Conservation (phyloP, 2,329 filamentous ascomycete genomes). For the Capronia epimyces region DNA sequence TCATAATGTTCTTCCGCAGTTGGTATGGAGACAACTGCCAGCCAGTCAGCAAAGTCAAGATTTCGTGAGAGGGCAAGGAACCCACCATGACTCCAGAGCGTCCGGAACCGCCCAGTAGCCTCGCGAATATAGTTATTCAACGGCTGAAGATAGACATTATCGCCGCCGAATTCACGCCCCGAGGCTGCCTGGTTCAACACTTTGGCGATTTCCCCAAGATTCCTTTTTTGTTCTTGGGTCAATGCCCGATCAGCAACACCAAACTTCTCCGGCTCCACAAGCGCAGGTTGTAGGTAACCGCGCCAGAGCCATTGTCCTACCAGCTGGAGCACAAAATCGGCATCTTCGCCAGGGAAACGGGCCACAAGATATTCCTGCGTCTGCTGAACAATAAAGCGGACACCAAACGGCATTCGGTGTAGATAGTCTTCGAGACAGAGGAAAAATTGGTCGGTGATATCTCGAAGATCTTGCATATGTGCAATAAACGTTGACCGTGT, state of each 20-base stretch:
- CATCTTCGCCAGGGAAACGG: slow-evolving; percentile 74
- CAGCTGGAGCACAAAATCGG: slow-evolving; percentile 70
- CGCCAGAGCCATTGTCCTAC: slow-evolving; percentile 92
- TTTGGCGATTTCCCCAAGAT: slow-evolving; percentile 83
- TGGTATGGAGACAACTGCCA: slow-evolving; percentile 68
- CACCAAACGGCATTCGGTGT: slow-evolving; percentile 84
- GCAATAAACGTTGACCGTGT: slow-evolving; percentile 90
- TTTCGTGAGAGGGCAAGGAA: slow-evolving; percentile 15
- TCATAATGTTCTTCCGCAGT: slow-evolving; percentile 90
- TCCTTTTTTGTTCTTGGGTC: slow-evolving; percentile 86
- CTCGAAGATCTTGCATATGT: slow-evolving; percentile 85
- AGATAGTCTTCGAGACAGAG: slow-evolving; percentile 72
- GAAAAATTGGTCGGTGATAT: slow-evolving; percentile 91
- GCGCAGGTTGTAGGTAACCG: slow-evolving; percentile 82
- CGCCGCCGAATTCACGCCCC: slow-evolving; percentile 85
- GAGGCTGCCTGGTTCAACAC: slow-evolving; percentile 82
- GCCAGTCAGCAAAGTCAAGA: slow-evolving; percentile 33
- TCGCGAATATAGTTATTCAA: slow-evolving; percentile 87
- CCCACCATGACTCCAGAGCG: slow-evolving; percentile 64
- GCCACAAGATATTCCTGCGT: slow-evolving; percentile 72
- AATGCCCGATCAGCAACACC: slow-evolving; percentile 86
- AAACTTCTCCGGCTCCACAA: slow-evolving; percentile 84
- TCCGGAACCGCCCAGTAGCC: slow-evolving; percentile 70
- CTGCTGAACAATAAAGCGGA: slow-evolving; percentile 81
- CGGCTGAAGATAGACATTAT: slow-evolving; percentile 92